phyloP scores from a whole-genome alignment of 2,329 filamentous ascomycete genomes.

The Pezicula radicicola region DNA sequence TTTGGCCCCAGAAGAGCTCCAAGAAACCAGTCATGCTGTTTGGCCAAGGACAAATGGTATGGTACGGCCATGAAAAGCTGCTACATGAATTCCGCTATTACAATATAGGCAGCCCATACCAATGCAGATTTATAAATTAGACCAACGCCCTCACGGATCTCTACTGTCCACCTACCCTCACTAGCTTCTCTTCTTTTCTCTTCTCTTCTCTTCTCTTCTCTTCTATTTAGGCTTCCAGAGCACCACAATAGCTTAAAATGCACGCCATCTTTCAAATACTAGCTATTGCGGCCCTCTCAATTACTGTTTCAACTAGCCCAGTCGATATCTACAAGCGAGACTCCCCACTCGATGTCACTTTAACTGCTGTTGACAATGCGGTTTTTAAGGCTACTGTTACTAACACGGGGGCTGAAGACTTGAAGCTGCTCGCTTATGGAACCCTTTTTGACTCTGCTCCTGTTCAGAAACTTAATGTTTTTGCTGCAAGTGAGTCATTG shows the following conservation, averaged over 20 bases:
- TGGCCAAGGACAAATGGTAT: too few relatives aligned
- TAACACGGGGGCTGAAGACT: conserved; percentile 33
- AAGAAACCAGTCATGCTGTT: too few relatives aligned
- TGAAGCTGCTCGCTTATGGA: conserved; percentile 37
- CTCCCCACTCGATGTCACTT: conserved; percentile 18
- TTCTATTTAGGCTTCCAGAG: not conserved
- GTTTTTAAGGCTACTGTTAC: conserved; percentile 36
- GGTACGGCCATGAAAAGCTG: too few relatives aligned
- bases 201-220: conserved; percentile 5
- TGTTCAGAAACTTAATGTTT: conserved; percentile 37
- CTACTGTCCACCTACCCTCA: not conserved
- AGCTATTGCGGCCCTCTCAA: conserved; percentile 9
- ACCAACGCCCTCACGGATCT: not conserved
- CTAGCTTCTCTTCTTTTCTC: conserved; percentile 1
- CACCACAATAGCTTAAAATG: conserved; percentile 15
- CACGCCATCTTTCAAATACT: conserved; percentile 22
- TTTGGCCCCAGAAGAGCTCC: too few relatives aligned
- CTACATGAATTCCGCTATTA: too few relatives aligned
- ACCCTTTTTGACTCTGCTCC: conserved; percentile 37
- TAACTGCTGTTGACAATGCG: conserved; percentile 29
- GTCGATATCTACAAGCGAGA: conserved; percentile 28
- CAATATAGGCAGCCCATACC: too few relatives aligned
- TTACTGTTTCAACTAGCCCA: conserved; percentile 17
- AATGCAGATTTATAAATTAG: too few relatives aligned
- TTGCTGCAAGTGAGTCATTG: conserved; percentile 24